Evolutionary conservation across 208 protist genomes (phyloP).

Genomic region (Acanthamoeba sp.): DNA sequence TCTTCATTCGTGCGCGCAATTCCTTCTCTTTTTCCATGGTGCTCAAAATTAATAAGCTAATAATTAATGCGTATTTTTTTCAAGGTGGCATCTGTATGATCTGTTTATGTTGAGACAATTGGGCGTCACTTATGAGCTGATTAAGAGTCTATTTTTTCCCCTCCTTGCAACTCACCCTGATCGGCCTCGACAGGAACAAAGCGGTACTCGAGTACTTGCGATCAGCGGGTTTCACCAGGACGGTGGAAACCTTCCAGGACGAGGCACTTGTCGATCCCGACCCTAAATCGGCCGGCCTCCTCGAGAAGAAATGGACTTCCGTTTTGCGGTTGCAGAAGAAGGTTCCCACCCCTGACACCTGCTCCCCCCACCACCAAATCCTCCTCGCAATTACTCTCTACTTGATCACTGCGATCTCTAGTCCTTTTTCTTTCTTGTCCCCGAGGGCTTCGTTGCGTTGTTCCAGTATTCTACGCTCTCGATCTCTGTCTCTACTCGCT

Average conservation of each 20-base stretch:
- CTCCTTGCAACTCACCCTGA: neutral
- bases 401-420: neutral
- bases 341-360: slow-evolving; percentile 30
- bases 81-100: too few relatives aligned
- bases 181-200: slow-evolving; percentile 64
- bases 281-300: slow-evolving; percentile 79
- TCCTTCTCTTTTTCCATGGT: neutral
- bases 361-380: neutral
- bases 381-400: neutral
- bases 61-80: slow-evolving; percentile 12
- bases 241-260: slow-evolving; percentile 14
- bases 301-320: slow-evolving; percentile 91
- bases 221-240: slow-evolving; percentile 42
- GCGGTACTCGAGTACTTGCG: slow-evolving; percentile 76
- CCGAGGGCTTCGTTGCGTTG: too few relatives aligned
- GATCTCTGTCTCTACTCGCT: neutral
- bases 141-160: too few relatives aligned
- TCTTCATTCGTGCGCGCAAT: neutral
- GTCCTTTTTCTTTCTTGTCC: neutral
- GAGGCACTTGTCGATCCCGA: slow-evolving; percentile 61
- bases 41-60: neutral
- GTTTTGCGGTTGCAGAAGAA: slow-evolving; percentile 88
- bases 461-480: neutral
- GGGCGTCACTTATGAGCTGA: too few relatives aligned
- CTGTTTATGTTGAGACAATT: too few relatives aligned